These are phyloP conservation scores for Botrytis hyacinthi DNA, from an alignment of 2,329 filamentous ascomycete genomes.

Conservation along the genomic window DNA sequence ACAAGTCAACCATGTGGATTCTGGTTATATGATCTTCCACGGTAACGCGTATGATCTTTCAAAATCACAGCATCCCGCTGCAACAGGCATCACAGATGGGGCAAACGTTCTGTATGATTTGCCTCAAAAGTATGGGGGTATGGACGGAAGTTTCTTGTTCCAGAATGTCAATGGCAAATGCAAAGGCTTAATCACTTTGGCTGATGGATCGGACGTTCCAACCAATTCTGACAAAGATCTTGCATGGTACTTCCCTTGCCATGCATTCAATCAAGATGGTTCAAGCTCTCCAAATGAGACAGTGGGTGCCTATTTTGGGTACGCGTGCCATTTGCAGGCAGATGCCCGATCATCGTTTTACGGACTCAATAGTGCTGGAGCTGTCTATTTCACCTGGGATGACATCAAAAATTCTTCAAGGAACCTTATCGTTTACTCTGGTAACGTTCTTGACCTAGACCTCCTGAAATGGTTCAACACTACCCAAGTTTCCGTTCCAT, in stretches of 20 bases:
- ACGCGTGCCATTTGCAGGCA: conserved; percentile 79
- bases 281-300: conserved; percentile 75
- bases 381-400: conserved; percentile 95
- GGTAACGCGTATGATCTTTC: conserved; percentile 85
- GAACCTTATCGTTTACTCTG: conserved; percentile 92
- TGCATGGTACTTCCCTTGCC: conserved; percentile 97
- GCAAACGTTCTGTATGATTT: conserved; percentile 86
- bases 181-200: conserved; percentile 80
- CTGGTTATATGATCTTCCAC: conserved; percentile 94
- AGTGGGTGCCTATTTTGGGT: conserved; percentile 74
- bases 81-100: conserved; percentile 68
- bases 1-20: conserved; percentile 75
- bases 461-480: conserved; percentile 88
- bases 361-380: conserved; percentile 64
- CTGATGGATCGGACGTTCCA: conserved; percentile 72
- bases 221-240: conserved; percentile 70
- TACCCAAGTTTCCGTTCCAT: conserved; percentile 71
- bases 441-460: conserved; percentile 86
- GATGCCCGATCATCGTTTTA: conserved; percentile 74
- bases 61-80: conserved; percentile 73
- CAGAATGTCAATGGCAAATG: conserved; percentile 98
- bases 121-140: conserved; percentile 76
- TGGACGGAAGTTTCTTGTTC: conserved; percentile 95
- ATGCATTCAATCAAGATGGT: conserved; percentile 88
- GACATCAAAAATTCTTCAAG: conserved; percentile 86